phyloP scores from a whole-genome alignment of 768 basidiomycete genomes.

The Tricholoma flavovirens region DNA sequence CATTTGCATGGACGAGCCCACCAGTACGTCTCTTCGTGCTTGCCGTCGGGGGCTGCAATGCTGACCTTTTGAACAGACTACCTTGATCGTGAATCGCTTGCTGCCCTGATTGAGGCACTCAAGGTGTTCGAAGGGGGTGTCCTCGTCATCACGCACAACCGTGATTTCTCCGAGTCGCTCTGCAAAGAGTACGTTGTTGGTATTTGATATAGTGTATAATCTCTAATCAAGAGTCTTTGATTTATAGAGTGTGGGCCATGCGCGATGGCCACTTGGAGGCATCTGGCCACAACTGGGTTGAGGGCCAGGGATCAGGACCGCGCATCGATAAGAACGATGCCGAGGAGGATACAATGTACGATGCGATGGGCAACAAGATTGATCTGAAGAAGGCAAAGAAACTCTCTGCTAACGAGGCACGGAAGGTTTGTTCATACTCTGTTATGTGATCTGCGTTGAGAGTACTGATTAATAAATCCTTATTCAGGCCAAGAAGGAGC shows the following conservation, averaged over 20 bases:
- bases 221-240: neutral
- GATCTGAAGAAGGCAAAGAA: slow-evolving; percentile 84
- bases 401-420: slow-evolving; percentile 71
- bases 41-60: neutral
- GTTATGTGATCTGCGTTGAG: neutral
- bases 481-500: slow-evolving; percentile 80
- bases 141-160: slow-evolving; percentile 95
- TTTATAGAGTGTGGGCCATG: slow-evolving; percentile 90
- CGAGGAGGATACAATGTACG: slow-evolving; percentile 86
- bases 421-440: slow-evolving; percentile 58
- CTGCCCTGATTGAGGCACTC: slow-evolving; percentile 96
- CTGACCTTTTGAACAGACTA: slow-evolving; percentile 56
- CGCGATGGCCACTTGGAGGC: slow-evolving; percentile 93
- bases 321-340: slow-evolving; percentile 93
- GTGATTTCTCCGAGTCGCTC: slow-evolving; percentile 97
- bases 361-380: slow-evolving; percentile 98
- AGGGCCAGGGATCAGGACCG: slow-evolving; percentile 93
- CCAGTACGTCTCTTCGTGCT: slow-evolving; percentile 46
- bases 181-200: slow-evolving; percentile 63
- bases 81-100: slow-evolving; percentile 98
- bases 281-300: slow-evolving; percentile 99
- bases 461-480: slow-evolving; percentile 7
- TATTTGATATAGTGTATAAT: neutral
- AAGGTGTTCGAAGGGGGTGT: slow-evolving; percentile 99
- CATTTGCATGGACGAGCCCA: slow-evolving; percentile 96